Percentiles rank a stretch among this genome's conserved stretches.
These are phyloP conservation scores for Drechslerella dactyloides DNA, from an alignment of 2,329 filamentous ascomycete genomes.

Conservation along the genomic window DNA sequence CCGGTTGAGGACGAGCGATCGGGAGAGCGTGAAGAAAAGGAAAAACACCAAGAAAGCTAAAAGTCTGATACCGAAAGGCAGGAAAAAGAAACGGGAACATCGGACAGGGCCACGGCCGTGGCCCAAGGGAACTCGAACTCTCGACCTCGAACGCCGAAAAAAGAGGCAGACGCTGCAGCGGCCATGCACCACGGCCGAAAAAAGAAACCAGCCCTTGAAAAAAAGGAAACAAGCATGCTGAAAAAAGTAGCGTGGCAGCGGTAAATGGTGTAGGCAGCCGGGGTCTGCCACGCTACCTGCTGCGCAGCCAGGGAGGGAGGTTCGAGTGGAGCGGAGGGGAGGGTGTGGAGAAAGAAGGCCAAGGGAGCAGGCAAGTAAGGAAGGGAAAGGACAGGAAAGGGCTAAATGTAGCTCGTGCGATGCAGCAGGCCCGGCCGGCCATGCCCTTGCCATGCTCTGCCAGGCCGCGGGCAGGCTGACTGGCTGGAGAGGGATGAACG, in stretches of 20 bases:
- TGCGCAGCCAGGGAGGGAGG: constrained; percentile 45
- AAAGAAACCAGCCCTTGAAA: constrained; percentile 24
- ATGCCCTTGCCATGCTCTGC: neutral
- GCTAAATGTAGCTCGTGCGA: constrained; percentile 3
- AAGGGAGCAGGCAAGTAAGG: constrained; percentile 23
- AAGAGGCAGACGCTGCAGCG: constrained; percentile 2
- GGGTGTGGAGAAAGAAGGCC: constrained; percentile 2
- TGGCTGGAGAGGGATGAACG: neutral
- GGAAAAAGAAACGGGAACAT: constrained; percentile 41
- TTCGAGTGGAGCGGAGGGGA: constrained; percentile 31
- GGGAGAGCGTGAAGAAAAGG: constrained; percentile 12
- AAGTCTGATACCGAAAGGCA: constrained; percentile 38
- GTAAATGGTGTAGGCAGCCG: constrained; percentile 52
- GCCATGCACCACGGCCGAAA: neutral
- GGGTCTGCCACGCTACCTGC: constrained; percentile 50
- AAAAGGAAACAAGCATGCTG: constrained; percentile 27
- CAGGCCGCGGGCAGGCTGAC: constrained; percentile 1
- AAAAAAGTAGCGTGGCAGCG: constrained; percentile 51
- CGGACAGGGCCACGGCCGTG: neutral
- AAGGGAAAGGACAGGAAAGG: neutral
- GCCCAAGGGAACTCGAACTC: neutral
- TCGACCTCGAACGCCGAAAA: neutral
- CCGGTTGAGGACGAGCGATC: constrained; percentile 40
- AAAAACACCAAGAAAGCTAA: constrained; percentile 40
- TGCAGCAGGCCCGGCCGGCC: neutral